Conservation (phyloP, 768 basidiomycete genomes). For the Rhodotorula babjevae region DNA sequence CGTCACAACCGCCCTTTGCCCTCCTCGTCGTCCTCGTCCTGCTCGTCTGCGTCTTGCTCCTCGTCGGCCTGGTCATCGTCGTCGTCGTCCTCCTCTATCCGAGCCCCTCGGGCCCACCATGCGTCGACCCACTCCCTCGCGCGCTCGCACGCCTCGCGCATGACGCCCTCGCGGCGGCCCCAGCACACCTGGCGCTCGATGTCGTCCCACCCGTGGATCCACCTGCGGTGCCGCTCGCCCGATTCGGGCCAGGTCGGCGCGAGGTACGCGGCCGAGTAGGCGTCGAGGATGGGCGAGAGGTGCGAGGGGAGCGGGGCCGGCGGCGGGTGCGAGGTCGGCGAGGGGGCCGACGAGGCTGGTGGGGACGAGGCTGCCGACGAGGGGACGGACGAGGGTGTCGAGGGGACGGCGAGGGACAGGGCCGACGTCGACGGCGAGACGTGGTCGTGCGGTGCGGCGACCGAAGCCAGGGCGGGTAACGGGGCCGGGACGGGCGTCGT, state of each 20-base stretch:
- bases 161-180: constrained; percentile 23
- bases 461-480: too few species aligned
- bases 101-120: neutral
- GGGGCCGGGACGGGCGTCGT: neutral
- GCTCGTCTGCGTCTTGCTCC: too few species aligned
- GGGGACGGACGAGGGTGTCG: neutral
- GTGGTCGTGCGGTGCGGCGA: too few species aligned
- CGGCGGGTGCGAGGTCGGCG: neutral
- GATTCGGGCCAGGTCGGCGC: constrained; percentile 31
- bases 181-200: constrained; percentile 5
- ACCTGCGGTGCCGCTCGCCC: constrained; percentile 12
- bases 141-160: constrained; percentile 3
- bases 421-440: too few species aligned
- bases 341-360: neutral
- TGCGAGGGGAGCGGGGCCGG: neutral
- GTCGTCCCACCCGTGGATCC: constrained; percentile 18
- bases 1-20: neutral
- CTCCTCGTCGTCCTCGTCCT: neutral
- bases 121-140: constrained; percentile 7
- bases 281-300: neutral
- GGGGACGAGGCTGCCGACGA: neutral
- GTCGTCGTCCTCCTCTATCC: neutral
- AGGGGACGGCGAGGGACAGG: neutral
- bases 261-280: constrained; percentile 5
- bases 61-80: neutral